Evolutionary conservation across 768 basidiomycete species (phyloP).

Genomic region (Grammothele lineata): DNA sequence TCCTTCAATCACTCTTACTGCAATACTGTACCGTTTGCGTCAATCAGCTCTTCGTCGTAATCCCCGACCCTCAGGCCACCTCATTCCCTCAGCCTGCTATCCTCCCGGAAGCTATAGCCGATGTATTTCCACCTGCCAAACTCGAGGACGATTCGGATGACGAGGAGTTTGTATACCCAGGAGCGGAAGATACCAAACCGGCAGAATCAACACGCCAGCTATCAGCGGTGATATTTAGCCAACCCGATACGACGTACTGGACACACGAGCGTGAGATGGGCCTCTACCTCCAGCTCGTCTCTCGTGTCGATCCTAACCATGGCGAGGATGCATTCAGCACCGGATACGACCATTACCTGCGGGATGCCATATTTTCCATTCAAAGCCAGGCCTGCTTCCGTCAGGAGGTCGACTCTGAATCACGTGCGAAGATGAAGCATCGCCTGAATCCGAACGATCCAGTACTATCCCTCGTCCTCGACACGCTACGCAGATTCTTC

Average conservation of each 20-base stretch:
- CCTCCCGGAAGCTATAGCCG: conserved; percentile 18
- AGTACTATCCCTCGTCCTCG: conserved; percentile 65
- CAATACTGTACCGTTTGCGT: conserved; percentile 62
- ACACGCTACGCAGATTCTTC: conserved; percentile 74
- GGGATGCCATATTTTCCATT: conserved; percentile 67
- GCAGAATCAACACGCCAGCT: conserved; percentile 1
- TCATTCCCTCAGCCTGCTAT: conserved; percentile 62
- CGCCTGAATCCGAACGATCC: conserved; percentile 76
- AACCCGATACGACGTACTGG: conserved; percentile 71
- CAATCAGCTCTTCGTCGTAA: conserved; percentile 66
- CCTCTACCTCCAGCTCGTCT: conserved; percentile 73
- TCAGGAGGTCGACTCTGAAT: conserved; percentile 37
- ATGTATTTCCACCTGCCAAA: conserved; percentile 12
- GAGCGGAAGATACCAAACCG: conserved; percentile 26
- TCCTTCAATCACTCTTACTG: conserved; percentile 71
- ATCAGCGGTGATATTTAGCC: conserved; percentile 34
- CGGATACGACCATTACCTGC: conserved; percentile 79
- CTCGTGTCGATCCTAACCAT: conserved; percentile 70
- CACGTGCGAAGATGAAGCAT: conserved; percentile 52
- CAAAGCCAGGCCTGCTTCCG: conserved; percentile 61
- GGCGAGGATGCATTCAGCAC: conserved; percentile 75
- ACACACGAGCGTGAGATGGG: conserved; percentile 83
- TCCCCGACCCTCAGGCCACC: conserved; percentile 69
- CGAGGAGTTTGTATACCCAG: conserved; percentile 51
- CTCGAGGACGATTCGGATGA: conserved; percentile 37